These are phyloP conservation scores for Colletotrichum salicis DNA, from an alignment of 2,329 filamentous ascomycete species.

Conservation along the genomic window DNA sequence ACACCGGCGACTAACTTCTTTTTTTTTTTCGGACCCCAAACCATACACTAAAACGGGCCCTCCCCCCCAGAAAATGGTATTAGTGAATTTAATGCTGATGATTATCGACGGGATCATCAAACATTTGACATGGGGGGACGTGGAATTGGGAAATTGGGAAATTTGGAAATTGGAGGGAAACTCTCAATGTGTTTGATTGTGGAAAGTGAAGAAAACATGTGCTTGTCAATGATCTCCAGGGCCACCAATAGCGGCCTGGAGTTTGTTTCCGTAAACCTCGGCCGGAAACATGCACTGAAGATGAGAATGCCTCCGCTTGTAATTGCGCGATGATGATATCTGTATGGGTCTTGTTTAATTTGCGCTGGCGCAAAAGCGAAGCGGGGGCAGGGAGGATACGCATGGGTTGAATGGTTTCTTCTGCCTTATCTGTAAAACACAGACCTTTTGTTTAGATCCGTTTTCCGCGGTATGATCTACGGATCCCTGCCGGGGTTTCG, in stretches of 20 bases:
- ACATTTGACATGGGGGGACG: neutral
- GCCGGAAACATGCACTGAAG: neutral
- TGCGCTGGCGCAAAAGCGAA: neutral
- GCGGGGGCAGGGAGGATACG: neutral
- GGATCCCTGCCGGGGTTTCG: no score
- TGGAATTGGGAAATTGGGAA: neutral
- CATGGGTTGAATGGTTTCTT: neutral
- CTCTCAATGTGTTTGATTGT: no score
- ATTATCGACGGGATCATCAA: slow-evolving; percentile 17
- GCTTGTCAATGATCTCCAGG: neutral
- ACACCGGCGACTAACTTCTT: neutral
- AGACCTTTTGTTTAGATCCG: neutral
- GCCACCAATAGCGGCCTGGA: neutral
- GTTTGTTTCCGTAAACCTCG: neutral
- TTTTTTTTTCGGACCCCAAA: neutral
- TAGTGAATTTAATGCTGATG: neutral
- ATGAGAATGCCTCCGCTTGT: neutral
- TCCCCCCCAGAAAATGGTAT: neutral
- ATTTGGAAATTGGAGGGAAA: neutral
- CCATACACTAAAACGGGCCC: neutral
- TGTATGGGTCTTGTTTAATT: neutral
- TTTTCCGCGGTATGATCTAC: neutral
- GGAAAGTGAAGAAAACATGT: neutral
- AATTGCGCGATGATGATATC: neutral
- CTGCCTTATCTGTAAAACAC: neutral